Base-by-base conservation (phyloP, 371 early-diverging fungal genomes). In the Mortierella sp. region DNA sequence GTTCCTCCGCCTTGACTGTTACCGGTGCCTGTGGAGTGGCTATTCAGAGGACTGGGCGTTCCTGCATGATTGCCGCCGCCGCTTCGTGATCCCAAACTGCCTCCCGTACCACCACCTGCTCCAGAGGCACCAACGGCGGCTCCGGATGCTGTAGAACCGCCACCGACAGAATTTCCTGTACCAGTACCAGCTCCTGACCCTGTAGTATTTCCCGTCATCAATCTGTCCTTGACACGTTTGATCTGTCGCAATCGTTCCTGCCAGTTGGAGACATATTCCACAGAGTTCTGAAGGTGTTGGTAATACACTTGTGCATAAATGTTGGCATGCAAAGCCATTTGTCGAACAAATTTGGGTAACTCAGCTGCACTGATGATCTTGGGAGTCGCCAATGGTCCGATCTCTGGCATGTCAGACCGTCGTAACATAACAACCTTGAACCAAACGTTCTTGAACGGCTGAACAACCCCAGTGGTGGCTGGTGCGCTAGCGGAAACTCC, bases 291-390 rank as follows among this genome's bases (percentile, higher is more conserved):
- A 43, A 85, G 76, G 50, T 76, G 69, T 40, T 76, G 77, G 31
- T 58, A 69, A 53, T 89, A 95, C 14, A 96, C 91, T 65, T 97
- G 94, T 24, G 96, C 92, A 78, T 95, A 92, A 54, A 96, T 90
- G 58, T 95, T 95, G 55, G 93, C 92, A 79, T 97, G 95, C 21
- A 96, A 82, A 0, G 96, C 94, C 17, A 92, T 82, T 67, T 93
- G 91, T 21, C 97, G 82, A 2, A 95, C 93, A 76, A 96, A 94
- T 6, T 83, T 83, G 2, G 94, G 90, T 44, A 97, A 73, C 17
- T 89, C 87, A 3, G 83, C 84, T 14, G 90, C 91, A 10, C 93
- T 85, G n/a, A 98, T 85, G 34, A 97, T 79, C 74, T 94, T 93
- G 39, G 92, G 87, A 47, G 94, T 92, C 43, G 85, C 81, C 16